These are phyloP conservation scores for Diaporthe citriasiana DNA, from an alignment of 2,329 filamentous ascomycete species.

Conservation along the genomic window DNA sequence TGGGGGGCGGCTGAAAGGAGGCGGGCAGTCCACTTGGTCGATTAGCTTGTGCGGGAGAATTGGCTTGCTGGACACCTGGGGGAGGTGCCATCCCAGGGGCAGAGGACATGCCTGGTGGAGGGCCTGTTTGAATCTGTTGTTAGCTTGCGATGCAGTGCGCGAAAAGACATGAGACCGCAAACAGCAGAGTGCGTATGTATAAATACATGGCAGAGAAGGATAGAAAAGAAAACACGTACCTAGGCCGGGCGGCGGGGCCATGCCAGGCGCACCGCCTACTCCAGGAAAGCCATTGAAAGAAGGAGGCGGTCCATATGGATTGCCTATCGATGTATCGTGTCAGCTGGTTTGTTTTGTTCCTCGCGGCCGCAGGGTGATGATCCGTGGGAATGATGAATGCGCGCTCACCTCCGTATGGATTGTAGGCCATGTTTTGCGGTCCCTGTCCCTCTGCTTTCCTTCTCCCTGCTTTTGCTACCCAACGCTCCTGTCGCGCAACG, in stretches of 20 bases:
- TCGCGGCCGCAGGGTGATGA: neutral
- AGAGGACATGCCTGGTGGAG: constrained; percentile 84
- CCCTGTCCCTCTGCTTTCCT: neutral
- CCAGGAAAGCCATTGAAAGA: constrained; percentile 80
- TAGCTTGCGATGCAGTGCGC: constrained; percentile 27
- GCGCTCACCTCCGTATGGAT: constrained; percentile 69
- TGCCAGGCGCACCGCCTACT: constrained; percentile 71
- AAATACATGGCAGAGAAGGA: neutral
- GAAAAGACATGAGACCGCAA: neutral
- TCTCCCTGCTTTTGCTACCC: neutral
- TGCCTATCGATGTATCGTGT: constrained; percentile 51
- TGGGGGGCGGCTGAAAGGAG: constrained; percentile 89
- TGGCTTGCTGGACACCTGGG: constrained; percentile 83
- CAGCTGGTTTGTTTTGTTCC: too few relatives aligned
- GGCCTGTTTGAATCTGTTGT: constrained; percentile 62
- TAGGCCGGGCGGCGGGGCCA: constrained; percentile 85
- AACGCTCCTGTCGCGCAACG: neutral
- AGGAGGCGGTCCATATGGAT: constrained; percentile 81
- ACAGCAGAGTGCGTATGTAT: neutral
- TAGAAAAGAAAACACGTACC: constrained; percentile 66
- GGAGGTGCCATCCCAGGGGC: constrained; percentile 85
- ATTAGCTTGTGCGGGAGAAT: constrained; percentile 77
- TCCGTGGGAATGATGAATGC: neutral
- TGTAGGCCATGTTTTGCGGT: constrained; percentile 66
- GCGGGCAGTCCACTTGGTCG: constrained; percentile 84